These are phyloP conservation scores for Pachysolen tannophilus DNA, from an alignment of 805 yeast genomes.

Conservation along the genomic window DNA sequence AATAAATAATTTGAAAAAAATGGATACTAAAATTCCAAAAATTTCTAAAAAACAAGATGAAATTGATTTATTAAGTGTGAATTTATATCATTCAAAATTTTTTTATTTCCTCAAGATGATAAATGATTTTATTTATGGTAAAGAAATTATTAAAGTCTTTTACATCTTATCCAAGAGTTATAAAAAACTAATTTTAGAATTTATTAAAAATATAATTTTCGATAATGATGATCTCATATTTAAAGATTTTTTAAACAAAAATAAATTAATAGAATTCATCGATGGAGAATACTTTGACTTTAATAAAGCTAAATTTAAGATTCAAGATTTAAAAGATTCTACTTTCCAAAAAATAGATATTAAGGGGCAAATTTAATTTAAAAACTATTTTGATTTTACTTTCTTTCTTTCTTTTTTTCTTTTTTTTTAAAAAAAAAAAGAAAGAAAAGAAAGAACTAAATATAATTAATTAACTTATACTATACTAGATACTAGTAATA, in stretches of 20 bases:
- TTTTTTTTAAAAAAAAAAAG: neutral
- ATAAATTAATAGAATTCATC: conserved; percentile 27
- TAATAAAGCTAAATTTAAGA: conserved; percentile 16
- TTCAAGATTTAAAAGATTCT: conserved; percentile 21
- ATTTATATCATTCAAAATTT: conserved; percentile 11
- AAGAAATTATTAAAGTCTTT: conserved; percentile 52
- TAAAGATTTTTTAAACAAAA: conserved; percentile 31
- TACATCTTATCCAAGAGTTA: conserved; percentile 50
- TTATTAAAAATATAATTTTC: conserved; percentile 31
- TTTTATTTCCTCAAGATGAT: conserved; percentile 27
- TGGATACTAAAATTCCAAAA: conserved; percentile 24
- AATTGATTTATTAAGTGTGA: conserved; percentile 15
- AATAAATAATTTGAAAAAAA: conserved; percentile 29
- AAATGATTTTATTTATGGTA: conserved; percentile 41
- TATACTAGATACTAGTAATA: too few species aligned
- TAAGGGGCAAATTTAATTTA: conserved; percentile 66
- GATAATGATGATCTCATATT: conserved; percentile 26
- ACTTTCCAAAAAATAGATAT: conserved; percentile 72
- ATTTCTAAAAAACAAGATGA: too few species aligned
- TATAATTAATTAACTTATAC: neutral
- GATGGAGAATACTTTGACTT: conserved; percentile 18
- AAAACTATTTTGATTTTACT: neutral
- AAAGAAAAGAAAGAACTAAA: too few species aligned
- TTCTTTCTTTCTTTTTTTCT: neutral
- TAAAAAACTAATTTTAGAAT: conserved; percentile 32